Base-by-base conservation (phyloP, 805 yeast species). In the Candida krabiensis region DNA sequence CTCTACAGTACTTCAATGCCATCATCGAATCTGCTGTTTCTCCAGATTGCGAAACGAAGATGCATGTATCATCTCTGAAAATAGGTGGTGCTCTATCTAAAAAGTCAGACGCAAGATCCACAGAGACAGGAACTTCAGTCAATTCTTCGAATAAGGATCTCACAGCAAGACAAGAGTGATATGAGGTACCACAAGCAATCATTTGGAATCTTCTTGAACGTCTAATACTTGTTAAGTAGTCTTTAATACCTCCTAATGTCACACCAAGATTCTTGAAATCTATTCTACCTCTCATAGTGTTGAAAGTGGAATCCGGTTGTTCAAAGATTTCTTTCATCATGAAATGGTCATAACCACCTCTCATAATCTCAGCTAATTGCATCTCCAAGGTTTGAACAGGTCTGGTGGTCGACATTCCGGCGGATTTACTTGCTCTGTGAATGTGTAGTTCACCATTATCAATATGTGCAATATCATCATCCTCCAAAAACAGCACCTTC, bases 151-250 rank as follows among this genome's bases (percentile, higher is more conserved):
- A 90, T 48, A 89, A 83, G 12, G 96, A 86, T 67, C 99, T 81
- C 16, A 96, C 91, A 15, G 99, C 99, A 61, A 93, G 69, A 72
- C 99, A 93, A 13, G 99, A 93, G 68, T 93, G 99, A 63, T 90
- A 93, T 0, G 99, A 93, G 5, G 99, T 93, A 70, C 99, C 99
- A 70, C 99, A 93, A 2, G 99, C 99, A 69, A 93, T 86, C 98
- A 93, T 93, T 43, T 90, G 86, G 55, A 93, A 77, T 67, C 99
- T 80, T 69, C 97, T 81, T 54, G 96, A 89, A 59, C 96, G 80
- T 69, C 98, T 80, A 47, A 93, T 86, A 31, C 93, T 86, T 19
- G 93, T 80, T 47, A 93, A 71, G 76, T 82, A 86, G 12, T 84
- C 74, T 52, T 84, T 79, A 57, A 93, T 75, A 28, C 99, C 99